Conservation (phyloP, 768 basidiomycete genomes). For the Trametes cingulata region DNA sequence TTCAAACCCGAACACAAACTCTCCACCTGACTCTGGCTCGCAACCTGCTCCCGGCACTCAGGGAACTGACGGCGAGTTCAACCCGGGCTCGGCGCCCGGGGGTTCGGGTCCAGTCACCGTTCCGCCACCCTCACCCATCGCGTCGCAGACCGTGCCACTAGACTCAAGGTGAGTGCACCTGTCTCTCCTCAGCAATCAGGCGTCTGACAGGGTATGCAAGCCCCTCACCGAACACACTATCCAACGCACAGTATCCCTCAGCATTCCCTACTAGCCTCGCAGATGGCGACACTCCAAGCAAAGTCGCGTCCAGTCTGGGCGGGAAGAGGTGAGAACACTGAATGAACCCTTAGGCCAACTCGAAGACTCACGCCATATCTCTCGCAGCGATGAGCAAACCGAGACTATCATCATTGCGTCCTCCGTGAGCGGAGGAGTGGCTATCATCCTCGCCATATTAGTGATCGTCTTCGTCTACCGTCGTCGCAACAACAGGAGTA, state of each 20-base stretch:
- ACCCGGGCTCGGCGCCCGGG: not conserved
- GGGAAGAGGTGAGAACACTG: not conserved
- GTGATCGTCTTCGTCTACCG: slow-evolving; percentile 18
- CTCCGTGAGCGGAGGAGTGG: slow-evolving; percentile 17
- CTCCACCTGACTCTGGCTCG: not conserved
- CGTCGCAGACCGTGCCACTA: too few species aligned
- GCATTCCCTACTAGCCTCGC: not conserved
- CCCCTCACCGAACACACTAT: not conserved
- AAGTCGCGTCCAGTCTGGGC: not conserved
- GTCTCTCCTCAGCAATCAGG: not conserved
- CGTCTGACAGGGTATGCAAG: too few species aligned
- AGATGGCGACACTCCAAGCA: not conserved
- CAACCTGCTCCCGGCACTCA: too few species aligned
- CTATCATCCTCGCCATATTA: slow-evolving; percentile 3
- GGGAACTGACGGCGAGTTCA: too few species aligned
- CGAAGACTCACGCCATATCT: not conserved
- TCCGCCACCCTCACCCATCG: too few species aligned
- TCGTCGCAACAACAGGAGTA: slow-evolving; percentile 5
- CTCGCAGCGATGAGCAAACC: not conserved
- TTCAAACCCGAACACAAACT: not conserved
- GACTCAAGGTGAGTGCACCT: too few species aligned
- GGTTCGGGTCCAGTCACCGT: too few species aligned
- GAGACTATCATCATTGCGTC: slow-evolving; percentile 20
- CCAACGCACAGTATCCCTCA: not conserved
- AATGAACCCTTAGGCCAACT: not conserved